Base-by-base conservation (phyloP, 306 rosid species). In the Dicorynia guianensis region DNA sequence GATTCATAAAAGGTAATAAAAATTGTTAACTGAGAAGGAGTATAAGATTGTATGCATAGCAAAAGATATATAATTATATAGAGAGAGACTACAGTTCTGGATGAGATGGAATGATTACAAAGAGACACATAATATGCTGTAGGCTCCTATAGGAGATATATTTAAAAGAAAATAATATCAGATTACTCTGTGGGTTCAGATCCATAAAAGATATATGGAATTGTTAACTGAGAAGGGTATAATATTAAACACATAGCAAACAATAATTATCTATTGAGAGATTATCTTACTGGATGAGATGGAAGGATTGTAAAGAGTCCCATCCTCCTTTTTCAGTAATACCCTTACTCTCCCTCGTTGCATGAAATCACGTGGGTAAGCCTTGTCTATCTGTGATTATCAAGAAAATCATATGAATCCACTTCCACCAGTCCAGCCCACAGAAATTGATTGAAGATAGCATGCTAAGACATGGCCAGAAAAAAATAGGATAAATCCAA, bases 301-400 rank as follows among this genome's bases (percentile, higher is more conserved):
- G 34, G 86, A 75, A 4, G 91, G 81, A 89, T 95, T 95, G 6
- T 0, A 71, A 12, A 88, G 89, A 59, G 91, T 75, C 12, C 98
- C 98, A 79, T 92, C 97, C 55, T 87, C 97, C 76, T 69, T 90
- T 73, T 90, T 92, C 59, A 95, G 88, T 89, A 76, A 80, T 1
- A 86, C 93, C 85, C 98, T 86, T 50, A 91, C 92, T 73, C 98
- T 81, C 71, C 97, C 98, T 67, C 84, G 75, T 89, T 92, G 97
- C 95, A 90, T 87, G 76, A 90, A 95, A 84, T 95, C 96, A 5
- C 96, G 96, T 3, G 97, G 97, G 53, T 94, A 94, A 67, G 96
- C 98, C 84, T 90, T 94, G 62, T 90, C 91, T 33, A 85, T 63
- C 98, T 90, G 82, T 53, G 59, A 17, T 30, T 75, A 15, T 62